phyloP scores from a whole-genome alignment of 1,284 basidiomycete genomes.

The Ceratobasidium sp. region DNA sequence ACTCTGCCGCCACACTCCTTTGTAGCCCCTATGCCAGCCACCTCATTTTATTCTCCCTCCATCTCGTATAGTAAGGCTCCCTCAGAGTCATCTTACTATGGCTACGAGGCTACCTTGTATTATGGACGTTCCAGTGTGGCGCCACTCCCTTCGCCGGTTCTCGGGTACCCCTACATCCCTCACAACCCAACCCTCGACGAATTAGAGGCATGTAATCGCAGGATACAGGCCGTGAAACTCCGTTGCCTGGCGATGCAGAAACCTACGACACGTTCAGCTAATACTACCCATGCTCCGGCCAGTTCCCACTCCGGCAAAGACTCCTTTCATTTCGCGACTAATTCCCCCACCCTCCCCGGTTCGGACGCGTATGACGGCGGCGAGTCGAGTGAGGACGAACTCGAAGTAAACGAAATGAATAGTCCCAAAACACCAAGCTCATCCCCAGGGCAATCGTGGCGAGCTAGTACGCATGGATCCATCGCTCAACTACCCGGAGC shows the following conservation, averaged over 20 bases:
- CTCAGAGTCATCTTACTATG: background rate
- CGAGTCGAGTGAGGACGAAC: background rate
- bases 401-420: background rate
- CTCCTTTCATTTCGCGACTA: background rate
- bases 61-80: too few relatives aligned
- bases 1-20: conserved; percentile 2
- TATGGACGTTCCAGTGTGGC: background rate
- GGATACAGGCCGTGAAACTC: conserved; percentile 7
- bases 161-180: conserved; percentile 32
- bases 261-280: background rate
- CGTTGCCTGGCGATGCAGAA: background rate
- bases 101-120: background rate
- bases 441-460: background rate
- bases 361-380: background rate
- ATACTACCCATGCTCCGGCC: background rate
- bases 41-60: too few relatives aligned
- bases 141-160: background rate
- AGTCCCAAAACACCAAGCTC: conserved; percentile 18
- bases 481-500: too few relatives aligned
- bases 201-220: conserved; percentile 20
- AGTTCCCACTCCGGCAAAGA: too few relatives aligned
- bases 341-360: background rate
- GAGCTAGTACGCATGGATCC: too few relatives aligned
- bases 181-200: conserved; percentile 23
- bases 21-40: background rate